A percentile compares a stretch with the other conserved stretches of the same genome.
Evolutionary conservation across 2,329 filamentous ascomycete genomes (phyloP).

Genomic region (Pezicula carpinea): DNA sequence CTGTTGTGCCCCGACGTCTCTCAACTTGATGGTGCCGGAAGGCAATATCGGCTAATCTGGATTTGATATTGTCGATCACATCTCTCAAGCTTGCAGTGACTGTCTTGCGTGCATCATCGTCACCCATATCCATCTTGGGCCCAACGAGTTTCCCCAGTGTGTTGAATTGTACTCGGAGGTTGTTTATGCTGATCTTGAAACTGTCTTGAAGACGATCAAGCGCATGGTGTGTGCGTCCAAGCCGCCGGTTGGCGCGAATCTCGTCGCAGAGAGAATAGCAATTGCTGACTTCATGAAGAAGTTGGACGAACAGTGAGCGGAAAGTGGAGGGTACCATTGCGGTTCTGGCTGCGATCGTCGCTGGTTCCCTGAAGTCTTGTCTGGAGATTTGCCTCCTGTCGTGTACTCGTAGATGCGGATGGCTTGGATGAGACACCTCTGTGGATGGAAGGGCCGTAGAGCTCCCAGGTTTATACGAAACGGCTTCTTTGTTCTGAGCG

Average conservation of each 20-base stretch:
- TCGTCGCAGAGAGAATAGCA: slow-evolving; percentile 13
- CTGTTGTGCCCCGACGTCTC: not conserved
- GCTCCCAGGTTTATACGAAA: too few species aligned
- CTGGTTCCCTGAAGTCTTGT: too few species aligned
- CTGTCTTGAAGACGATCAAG: slow-evolving; percentile 12
- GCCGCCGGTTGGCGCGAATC: slow-evolving; percentile 10
- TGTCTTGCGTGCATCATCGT: slow-evolving; percentile 7
- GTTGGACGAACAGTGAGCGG: slow-evolving; percentile 1
- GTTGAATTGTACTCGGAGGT: slow-evolving; percentile 8
- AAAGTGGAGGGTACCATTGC: too few species aligned
- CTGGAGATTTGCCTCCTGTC: too few species aligned
- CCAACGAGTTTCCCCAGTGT: slow-evolving; percentile 9
- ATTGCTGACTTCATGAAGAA: slow-evolving; percentile 6
- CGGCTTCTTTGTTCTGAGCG: too few species aligned
- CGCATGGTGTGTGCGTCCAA: slow-evolving; percentile 9
- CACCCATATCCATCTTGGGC: slow-evolving; percentile 17
- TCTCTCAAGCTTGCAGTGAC: slow-evolving; percentile 5
- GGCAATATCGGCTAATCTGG: slow-evolving; percentile 11
- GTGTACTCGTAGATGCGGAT: too few species aligned
- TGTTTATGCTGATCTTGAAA: slow-evolving; percentile 2
- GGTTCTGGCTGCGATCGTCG: too few species aligned
- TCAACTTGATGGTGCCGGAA: not conserved
- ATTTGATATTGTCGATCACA: slow-evolving; percentile 6
- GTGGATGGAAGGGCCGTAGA: too few species aligned
- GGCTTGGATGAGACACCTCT: too few species aligned